phyloP scores from a whole-genome alignment of 768 basidiomycete genomes.

The Boletus coccyginus region DNA sequence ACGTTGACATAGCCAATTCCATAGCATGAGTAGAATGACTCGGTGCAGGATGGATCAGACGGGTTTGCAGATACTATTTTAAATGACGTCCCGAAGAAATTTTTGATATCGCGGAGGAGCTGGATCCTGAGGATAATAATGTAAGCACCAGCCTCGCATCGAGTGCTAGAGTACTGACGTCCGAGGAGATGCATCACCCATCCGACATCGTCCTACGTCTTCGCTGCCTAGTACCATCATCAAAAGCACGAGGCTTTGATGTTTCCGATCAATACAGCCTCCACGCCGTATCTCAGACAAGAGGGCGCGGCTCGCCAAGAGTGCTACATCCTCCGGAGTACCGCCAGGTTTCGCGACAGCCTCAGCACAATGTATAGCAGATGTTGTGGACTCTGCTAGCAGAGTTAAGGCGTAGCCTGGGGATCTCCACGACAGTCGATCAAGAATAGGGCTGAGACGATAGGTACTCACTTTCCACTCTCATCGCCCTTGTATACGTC shows the following conservation, averaged over 20 bases:
- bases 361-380: constrained; percentile 84
- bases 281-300: constrained; percentile 76
- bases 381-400: constrained; percentile 89
- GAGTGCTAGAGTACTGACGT: constrained; percentile 54
- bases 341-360: constrained; percentile 78
- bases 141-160: constrained; percentile 1
- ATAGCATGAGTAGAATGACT: constrained; percentile 85
- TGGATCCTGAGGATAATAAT: constrained; percentile 63
- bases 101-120: constrained; percentile 78
- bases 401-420: constrained; percentile 94
- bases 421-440: constrained; percentile 52
- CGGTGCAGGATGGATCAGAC: constrained; percentile 47
- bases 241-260: constrained; percentile 81
- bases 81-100: constrained; percentile 90
- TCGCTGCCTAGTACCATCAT: constrained; percentile 98
- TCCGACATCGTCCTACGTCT: constrained; percentile 87
- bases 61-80: constrained; percentile 72
- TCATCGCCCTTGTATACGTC: constrained; percentile 98
- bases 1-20: constrained; percentile 91
- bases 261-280: constrained; percentile 88
- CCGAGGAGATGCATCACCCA: constrained; percentile 79
- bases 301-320: constrained; percentile 75
- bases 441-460: neutral
- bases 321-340: constrained; percentile 90
- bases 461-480: constrained; percentile 80